These are phyloP conservation scores for Phytophthora constricta DNA, from an alignment of 352 stramenopile genomes.

Conservation along the genomic window DNA sequence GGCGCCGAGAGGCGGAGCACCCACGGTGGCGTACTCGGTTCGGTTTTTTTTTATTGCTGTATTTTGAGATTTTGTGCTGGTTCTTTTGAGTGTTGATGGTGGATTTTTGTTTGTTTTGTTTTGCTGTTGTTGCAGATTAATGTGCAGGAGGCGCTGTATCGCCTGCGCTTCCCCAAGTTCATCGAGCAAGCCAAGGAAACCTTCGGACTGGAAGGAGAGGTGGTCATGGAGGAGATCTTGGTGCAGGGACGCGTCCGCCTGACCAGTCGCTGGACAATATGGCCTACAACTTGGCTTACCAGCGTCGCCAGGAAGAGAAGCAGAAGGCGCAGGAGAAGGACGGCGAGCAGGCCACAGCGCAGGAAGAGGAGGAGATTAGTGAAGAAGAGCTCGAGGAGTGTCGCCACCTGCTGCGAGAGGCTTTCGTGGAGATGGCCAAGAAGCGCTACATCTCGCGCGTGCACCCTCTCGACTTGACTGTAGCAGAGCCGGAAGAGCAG, in stretches of 20 bases:
- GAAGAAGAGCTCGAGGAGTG: conserved; percentile 80
- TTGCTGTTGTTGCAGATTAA: conserved; percentile 60
- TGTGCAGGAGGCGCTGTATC: conserved; percentile 81
- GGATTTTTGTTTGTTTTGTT: background rate
- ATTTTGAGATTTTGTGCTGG: background rate
- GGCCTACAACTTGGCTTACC: conserved; percentile 80
- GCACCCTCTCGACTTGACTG: conserved; percentile 82
- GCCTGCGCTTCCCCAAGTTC: conserved; percentile 86
- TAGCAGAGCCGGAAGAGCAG: conserved; percentile 62
- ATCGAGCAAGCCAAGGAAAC: conserved; percentile 77
- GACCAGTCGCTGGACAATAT: conserved; percentile 88
- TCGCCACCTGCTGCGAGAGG: conserved; percentile 57
- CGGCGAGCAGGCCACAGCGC: conserved; percentile 17
- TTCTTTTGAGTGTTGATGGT: conserved; percentile 5
- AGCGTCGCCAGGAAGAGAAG: conserved; percentile 47
- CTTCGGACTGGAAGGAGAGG: conserved; percentile 81
- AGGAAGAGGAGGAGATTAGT: conserved; percentile 61
- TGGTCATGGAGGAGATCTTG: conserved; percentile 91
- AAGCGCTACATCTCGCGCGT: conserved; percentile 88
- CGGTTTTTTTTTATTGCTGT: conserved; percentile 14
- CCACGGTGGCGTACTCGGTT: conserved; percentile 59
- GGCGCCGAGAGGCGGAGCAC: conserved; percentile 22
- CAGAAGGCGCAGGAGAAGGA: conserved; percentile 22
- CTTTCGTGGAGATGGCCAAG: conserved; percentile 91
- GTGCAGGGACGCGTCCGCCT: conserved; percentile 84